Evolutionary conservation across 106 monocot genomes (phyloP).

Genomic region (Agapanthus africanus): DNA sequence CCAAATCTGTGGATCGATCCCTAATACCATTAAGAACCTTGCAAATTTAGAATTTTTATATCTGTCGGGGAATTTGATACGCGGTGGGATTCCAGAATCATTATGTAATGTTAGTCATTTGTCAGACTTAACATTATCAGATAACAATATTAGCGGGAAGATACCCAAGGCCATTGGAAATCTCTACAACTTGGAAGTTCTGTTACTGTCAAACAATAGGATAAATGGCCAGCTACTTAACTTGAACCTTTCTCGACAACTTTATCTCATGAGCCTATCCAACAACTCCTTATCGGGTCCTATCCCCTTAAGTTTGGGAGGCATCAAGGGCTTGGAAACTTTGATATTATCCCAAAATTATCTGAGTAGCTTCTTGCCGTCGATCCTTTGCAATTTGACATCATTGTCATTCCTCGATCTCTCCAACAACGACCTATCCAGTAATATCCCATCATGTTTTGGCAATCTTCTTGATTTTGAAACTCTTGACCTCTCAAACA

Average conservation of each 20-base stretch:
- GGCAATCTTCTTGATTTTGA: background rate
- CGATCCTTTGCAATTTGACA: no score
- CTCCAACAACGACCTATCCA: no score
- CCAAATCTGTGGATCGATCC: background rate
- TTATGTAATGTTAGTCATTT: background rate
- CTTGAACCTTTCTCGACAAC: background rate
- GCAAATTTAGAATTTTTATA: background rate
- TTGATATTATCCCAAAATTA: background rate
- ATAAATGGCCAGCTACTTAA: background rate
- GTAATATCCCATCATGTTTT: background rate
- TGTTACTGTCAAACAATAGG: background rate
- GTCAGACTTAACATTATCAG: background rate
- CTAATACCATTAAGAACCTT: background rate
- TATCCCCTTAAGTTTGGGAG: background rate
- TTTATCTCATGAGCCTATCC: background rate
- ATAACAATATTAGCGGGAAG: slow-evolving; percentile 1
- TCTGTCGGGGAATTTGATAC: background rate
- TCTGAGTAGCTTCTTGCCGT: background rate
- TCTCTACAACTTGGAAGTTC: background rate
- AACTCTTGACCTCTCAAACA: slow-evolving; percentile 3
- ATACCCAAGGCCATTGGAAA: background rate
- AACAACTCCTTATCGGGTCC: background rate
- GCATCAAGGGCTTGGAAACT: background rate
- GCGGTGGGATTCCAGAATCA: background rate
- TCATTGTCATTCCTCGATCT: no score